A percentile compares a stretch with the other conserved stretches of the same genome.
Conservation (phyloP, 2,329 filamentous ascomycete species). For the Paradendryphiella salina region DNA sequence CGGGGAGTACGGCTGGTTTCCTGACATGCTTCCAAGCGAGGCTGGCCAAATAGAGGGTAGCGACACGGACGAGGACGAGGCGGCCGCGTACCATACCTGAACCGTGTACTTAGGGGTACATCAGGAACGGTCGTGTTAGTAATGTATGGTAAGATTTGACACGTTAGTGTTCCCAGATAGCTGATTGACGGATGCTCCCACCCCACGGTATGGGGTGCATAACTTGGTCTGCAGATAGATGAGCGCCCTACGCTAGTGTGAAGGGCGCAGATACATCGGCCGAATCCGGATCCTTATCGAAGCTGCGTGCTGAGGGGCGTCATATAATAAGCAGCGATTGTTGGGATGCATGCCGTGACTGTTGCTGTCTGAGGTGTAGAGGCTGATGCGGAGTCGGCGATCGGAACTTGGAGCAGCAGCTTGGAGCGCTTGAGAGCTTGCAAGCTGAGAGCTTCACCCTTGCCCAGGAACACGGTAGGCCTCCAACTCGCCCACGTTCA, state of each 20-base stretch:
- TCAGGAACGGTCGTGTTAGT: conserved; percentile 6
- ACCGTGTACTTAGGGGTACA: conserved; percentile 3
- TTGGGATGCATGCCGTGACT: conserved; percentile 33
- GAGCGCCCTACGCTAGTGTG: conserved; percentile 19
- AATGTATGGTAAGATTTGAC: conserved; percentile 5
- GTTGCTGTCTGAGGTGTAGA: conserved; percentile 28
- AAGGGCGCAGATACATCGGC: conserved; percentile 26
- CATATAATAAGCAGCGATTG: conserved; percentile 26
- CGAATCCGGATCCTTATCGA: conserved; percentile 37
- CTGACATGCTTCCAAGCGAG: conserved; percentile 55
- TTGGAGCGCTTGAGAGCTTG: conserved; percentile 9
- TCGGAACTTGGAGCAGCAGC: conserved; percentile 15
- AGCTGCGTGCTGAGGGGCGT: conserved; percentile 26
- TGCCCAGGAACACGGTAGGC: conserved; percentile 24
- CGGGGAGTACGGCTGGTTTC: conserved; percentile 56
- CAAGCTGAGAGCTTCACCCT: conserved; percentile 13
- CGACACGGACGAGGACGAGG: conserved; percentile 39
- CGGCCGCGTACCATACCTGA: conserved; percentile 42
- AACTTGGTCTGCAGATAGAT: conserved; percentile 19
- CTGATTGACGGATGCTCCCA: conserved; percentile 19
- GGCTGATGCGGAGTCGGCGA: conserved; percentile 28
- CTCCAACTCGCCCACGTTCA: conserved; percentile 42
- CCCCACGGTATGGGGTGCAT: conserved; percentile 16
- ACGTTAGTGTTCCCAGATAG: conserved; percentile 14
- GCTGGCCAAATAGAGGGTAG: conserved; percentile 41